phyloP scores from a whole-genome alignment of 306 rosid genomes.

The Spatholobus suberectus region DNA sequence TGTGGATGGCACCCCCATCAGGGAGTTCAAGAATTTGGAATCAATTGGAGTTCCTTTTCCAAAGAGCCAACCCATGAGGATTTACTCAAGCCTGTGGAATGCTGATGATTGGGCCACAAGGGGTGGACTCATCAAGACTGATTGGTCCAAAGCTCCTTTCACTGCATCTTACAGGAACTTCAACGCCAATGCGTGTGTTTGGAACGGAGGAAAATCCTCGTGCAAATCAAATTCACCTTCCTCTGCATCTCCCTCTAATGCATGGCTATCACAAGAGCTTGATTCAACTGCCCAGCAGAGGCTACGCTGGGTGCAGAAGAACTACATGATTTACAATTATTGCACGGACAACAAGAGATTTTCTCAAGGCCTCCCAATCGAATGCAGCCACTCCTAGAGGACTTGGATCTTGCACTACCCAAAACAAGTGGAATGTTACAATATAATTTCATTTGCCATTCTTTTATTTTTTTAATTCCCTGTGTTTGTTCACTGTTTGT shows the following conservation, averaged over 20 bases:
- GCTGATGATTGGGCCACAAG: constrained; percentile 90
- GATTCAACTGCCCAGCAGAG: constrained; percentile 55
- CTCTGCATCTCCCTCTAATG: constrained; percentile 5
- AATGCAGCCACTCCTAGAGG: constrained; percentile 47
- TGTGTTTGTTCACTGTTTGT: too few species aligned
- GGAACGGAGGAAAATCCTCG: constrained; percentile 55
- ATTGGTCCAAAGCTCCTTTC: constrained; percentile 78
- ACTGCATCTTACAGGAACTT: constrained; percentile 67
- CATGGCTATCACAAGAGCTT: constrained; percentile 60
- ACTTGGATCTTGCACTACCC: not conserved
- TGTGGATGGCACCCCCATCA: constrained; percentile 73
- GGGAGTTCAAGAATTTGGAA: constrained; percentile 79
- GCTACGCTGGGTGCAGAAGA: constrained; percentile 66
- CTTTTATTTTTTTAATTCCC: not conserved
- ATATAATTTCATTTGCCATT: not conserved
- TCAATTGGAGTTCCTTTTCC: constrained; percentile 65
- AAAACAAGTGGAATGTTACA: not conserved
- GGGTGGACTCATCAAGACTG: constrained; percentile 71
- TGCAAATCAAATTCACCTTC: constrained; percentile 44
- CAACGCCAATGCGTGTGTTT: constrained; percentile 67
- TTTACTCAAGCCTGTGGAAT: constrained; percentile 75
- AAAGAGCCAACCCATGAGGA: constrained; percentile 68
- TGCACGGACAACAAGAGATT: constrained; percentile 64
- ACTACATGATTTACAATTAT: constrained; percentile 72
- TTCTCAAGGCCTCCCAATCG: constrained; percentile 64